These are phyloP conservation scores for Myxozyma lipomycoides DNA, from an alignment of 805 yeast genomes.

Conservation along the genomic window DNA sequence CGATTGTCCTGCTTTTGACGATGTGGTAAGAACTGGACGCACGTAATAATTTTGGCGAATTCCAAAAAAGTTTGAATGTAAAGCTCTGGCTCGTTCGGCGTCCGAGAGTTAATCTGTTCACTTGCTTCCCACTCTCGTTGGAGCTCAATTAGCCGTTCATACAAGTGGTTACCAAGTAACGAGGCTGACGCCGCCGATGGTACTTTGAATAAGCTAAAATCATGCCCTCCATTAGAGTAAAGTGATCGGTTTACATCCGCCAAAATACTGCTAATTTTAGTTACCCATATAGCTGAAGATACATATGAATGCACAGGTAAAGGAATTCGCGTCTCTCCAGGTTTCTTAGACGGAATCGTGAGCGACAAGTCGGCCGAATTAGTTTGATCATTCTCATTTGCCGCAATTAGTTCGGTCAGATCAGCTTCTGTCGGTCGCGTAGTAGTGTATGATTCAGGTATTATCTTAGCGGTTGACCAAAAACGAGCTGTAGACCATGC, in stretches of 20 bases:
- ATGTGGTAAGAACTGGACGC: conserved; percentile 13
- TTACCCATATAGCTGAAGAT: conserved; percentile 6
- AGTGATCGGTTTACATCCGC: conserved; percentile 11
- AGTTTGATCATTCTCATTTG: background rate
- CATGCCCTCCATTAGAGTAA: conserved; percentile 2
- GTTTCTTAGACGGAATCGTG: background rate
- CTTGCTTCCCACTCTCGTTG: background rate
- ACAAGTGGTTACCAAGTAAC: conserved; percentile 9
- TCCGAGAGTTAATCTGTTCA: background rate
- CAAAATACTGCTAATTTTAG: conserved; percentile 8
- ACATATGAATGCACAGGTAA: conserved; percentile 2
- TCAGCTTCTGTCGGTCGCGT: conserved; percentile 13
- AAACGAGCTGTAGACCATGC: conserved; percentile 54
- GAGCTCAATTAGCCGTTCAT: conserved; percentile 3
- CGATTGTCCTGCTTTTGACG: background rate
- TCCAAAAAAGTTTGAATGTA: background rate
- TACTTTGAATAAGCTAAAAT: background rate
- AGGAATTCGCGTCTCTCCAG: background rate
- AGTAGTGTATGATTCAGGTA: conserved; percentile 8
- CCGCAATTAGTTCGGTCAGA: conserved; percentile 8
- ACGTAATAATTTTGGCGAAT: conserved; percentile 4
- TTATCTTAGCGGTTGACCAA: conserved; percentile 12
- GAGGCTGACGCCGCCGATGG: conserved; percentile 3
- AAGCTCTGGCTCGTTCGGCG: conserved; percentile 9
- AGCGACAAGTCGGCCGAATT: background rate